Base-by-base conservation (phyloP, 1,284 basidiomycete genomes). In the Apiotrichum sp. region DNA sequence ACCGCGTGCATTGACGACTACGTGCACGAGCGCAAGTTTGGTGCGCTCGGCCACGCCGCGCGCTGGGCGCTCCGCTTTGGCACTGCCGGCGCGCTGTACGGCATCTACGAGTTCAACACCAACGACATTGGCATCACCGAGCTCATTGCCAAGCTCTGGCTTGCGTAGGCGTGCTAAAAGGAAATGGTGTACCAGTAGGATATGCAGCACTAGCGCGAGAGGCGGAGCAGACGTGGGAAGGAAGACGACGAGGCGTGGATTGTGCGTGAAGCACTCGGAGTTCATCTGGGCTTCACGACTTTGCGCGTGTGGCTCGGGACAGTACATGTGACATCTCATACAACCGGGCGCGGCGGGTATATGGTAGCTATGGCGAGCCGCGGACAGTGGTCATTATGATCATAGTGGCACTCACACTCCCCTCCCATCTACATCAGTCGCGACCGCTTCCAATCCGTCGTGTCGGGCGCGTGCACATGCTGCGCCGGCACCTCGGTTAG, bases 31-130 rank as follows among this genome's bases (percentile, higher is more conserved):
- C 88, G 93, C 78, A 98, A 98, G 79, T 96, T 89, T 82, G 89
- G 89, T 33, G 67, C 86, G 46, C 59, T 90, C 56, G 93, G 90
- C 14, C 84, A 81, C 2, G 59, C 86, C 53, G 68, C 76, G 31
- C 83, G 79, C 35, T 98, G 95, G 93, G 73, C 80, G 7, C 79
- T 98, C 56, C 83, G 91, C 53, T 78, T 84, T 13, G 79, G 84
- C 3, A 97, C 95, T 34, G 84, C 88, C 43, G 86, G 84, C n/a
- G 85, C 87, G 13, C 81, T 96, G 54, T 86, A 90, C 63, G 95
- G 96, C 42, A 82, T 98, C 5, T 98, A 97, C 79, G 88, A 93
- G 76, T 96, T 96, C 81, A 95, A 96, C 80, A 96, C 93, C 44
- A 90, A 93, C 74, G 95, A 98, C 71, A 86, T 98, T 68, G 93